Evolutionary conservation across 108 stramenopile genomes (phyloP).

Genomic region (Cylindrotheca closterium): DNA sequence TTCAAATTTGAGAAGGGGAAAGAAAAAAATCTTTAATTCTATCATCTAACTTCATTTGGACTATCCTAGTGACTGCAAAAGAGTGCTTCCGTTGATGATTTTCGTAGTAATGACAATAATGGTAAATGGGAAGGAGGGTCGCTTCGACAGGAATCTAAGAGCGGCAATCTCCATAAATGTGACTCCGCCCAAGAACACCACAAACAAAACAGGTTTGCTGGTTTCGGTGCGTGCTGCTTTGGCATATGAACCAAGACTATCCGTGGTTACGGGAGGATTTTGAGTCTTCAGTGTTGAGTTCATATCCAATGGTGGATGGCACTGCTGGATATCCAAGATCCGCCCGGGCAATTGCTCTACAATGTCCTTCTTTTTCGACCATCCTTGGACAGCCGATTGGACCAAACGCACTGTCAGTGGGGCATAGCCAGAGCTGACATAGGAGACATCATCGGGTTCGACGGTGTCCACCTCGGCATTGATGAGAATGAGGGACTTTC

Average conservation of each 20-base stretch:
- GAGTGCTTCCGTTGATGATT: slow-evolving; percentile 69
- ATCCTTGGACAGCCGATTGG: slow-evolving; percentile 84
- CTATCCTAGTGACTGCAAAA: slow-evolving; percentile 31
- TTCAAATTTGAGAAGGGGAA: too few relatives aligned
- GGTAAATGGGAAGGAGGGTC: slow-evolving; percentile 71
- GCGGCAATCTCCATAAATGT: slow-evolving; percentile 94
- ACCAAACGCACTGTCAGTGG: slow-evolving; percentile 89
- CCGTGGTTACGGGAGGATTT: neutral
- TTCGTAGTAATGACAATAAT: slow-evolving; percentile 73
- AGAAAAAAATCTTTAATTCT: too few relatives aligned
- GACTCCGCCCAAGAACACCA: slow-evolving; percentile 91
- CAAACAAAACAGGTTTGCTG: slow-evolving; percentile 78
- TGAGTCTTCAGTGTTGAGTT: slow-evolving; percentile 46
- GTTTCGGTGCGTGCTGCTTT: slow-evolving; percentile 10
- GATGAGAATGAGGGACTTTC: slow-evolving; percentile 84
- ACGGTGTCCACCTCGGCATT: slow-evolving; percentile 85
- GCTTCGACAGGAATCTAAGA: slow-evolving; percentile 81
- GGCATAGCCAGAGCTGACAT: slow-evolving; percentile 92
- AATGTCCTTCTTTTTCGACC: slow-evolving; percentile 67
- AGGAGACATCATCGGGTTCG: slow-evolving; percentile 90
- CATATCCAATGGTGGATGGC: slow-evolving; percentile 65
- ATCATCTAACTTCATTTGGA: too few relatives aligned
- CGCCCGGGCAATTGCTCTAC: slow-evolving; percentile 71
- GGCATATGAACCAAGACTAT: slow-evolving; percentile 49
- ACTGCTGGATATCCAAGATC: slow-evolving; percentile 67